A percentile compares a stretch with the other conserved stretches of the same genome.
phyloP scores from a whole-genome alignment of 1,284 basidiomycete genomes.

The Golubevia sp. region DNA sequence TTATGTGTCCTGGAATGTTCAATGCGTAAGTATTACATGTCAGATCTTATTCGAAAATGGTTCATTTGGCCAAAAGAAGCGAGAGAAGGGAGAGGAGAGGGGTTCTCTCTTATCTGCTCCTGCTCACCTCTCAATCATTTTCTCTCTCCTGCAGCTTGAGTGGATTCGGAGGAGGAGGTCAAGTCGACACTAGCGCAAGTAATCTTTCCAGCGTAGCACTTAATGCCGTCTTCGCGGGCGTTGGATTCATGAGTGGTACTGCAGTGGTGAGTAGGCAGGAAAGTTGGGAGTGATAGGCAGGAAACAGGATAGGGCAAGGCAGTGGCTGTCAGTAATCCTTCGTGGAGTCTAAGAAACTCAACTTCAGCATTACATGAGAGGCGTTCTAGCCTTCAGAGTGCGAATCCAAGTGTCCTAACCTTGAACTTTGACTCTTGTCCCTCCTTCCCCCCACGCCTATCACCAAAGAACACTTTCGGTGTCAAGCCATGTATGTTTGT shows the following conservation, averaged over 20 bases:
- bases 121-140: neutral
- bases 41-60: neutral
- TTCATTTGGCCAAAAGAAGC: neutral
- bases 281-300: neutral
- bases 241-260: constrained; percentile 43
- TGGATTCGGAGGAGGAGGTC: constrained; percentile 39
- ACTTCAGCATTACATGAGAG: too few species aligned
- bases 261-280: neutral
- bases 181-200: constrained; percentile 14
- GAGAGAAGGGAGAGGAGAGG: neutral
- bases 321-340: too few species aligned
- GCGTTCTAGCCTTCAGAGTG: too few species aligned
- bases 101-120: neutral
- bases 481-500: constrained; percentile 30
- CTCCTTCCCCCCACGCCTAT: constrained; percentile 2
- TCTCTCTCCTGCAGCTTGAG: constrained; percentile 12
- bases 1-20: constrained; percentile 35
- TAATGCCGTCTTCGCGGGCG: constrained; percentile 39
- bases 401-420: too few species aligned
- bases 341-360: too few species aligned
- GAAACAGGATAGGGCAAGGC: neutral
- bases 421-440: too few species aligned
- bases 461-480: constrained; percentile 49
- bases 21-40: constrained; percentile 23
- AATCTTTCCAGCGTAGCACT: constrained; percentile 37